Evolutionary conservation across 2,329 filamentous ascomycete genomes (phyloP).

Genomic region (Trichoderma asperellum): DNA sequence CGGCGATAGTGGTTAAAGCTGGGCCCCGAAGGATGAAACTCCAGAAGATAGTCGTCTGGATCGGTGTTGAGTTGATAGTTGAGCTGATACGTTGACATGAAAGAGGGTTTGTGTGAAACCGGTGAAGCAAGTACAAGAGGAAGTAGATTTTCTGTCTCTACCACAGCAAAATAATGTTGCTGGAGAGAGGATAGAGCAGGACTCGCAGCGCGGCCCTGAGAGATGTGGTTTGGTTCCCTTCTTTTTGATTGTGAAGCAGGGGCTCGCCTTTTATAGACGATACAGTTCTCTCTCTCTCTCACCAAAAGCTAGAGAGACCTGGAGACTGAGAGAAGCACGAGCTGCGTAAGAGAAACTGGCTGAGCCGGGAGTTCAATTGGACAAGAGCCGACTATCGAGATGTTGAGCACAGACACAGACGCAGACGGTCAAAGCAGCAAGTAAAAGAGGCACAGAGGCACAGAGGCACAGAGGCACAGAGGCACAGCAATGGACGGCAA

Average conservation of each 20-base stretch:
- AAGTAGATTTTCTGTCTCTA: neutral
- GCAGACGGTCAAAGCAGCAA: neutral
- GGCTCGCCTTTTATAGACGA: neutral
- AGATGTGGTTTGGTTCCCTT: neutral
- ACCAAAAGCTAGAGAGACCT: neutral
- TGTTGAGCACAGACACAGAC: neutral
- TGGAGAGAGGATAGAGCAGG: neutral
- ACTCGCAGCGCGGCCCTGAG: neutral
- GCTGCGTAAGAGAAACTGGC: neutral
- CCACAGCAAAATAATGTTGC: neutral
- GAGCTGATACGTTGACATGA: neutral
- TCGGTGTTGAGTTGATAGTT: neutral
- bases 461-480: neutral
- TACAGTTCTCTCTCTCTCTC: neutral
- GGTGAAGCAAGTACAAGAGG: neutral
- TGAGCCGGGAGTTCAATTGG: neutral
- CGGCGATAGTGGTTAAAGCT: neutral
- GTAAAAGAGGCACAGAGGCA: neutral
- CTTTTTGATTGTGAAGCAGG: neutral
- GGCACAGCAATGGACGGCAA: neutral
- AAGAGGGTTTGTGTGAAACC: neutral
- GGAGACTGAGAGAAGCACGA: neutral
- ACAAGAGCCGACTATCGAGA: neutral
- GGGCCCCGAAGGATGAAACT: neutral
- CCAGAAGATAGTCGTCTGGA: neutral